These are phyloP conservation scores for Acorus calamus DNA, from an alignment of 106 monocot genomes.

Conservation along the genomic window DNA sequence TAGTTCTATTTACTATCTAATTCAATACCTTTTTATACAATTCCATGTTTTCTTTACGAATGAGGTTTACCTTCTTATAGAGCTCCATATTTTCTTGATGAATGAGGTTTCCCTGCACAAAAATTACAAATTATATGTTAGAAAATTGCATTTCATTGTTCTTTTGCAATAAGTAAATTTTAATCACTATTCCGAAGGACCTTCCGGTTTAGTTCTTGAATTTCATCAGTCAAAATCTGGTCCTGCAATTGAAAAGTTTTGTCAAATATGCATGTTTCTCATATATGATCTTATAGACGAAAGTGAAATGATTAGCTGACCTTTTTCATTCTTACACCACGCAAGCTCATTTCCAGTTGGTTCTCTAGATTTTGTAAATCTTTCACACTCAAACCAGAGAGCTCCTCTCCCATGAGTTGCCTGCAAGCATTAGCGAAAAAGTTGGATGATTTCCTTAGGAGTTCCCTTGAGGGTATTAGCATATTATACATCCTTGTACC, in stretches of 20 bases:
- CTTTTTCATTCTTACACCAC: conserved; percentile 14
- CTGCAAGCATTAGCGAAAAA: no score
- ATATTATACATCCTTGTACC: no score
- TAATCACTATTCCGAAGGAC: conserved; percentile 11
- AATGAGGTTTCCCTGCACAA: conserved; percentile 31
- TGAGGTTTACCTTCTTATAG: conserved; percentile 41
- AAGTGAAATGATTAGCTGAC: not conserved
- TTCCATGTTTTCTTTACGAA: conserved; percentile 36
- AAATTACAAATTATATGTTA: not conserved
- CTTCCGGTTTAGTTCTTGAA: conserved; percentile 72
- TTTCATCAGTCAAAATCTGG: conserved; percentile 50
- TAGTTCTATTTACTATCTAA: not conserved
- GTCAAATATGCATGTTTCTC: no score
- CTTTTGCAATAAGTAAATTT: not conserved
- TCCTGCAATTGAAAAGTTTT: conserved; percentile 36
- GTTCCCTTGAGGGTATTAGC: no score
- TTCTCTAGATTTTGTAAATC: conserved; percentile 13
- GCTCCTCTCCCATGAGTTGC: no score
- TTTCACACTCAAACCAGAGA: not conserved
- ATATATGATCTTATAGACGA: not conserved
- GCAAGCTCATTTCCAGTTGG: conserved; percentile 10
- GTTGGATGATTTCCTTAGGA: no score
- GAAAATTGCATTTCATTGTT: not conserved
- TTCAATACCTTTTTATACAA: conserved; percentile 28
- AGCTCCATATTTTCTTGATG: conserved; percentile 55